Evolutionary conservation across 179 eudicot genomes (phyloP).

Genomic region (Vitellaria paradoxa): DNA sequence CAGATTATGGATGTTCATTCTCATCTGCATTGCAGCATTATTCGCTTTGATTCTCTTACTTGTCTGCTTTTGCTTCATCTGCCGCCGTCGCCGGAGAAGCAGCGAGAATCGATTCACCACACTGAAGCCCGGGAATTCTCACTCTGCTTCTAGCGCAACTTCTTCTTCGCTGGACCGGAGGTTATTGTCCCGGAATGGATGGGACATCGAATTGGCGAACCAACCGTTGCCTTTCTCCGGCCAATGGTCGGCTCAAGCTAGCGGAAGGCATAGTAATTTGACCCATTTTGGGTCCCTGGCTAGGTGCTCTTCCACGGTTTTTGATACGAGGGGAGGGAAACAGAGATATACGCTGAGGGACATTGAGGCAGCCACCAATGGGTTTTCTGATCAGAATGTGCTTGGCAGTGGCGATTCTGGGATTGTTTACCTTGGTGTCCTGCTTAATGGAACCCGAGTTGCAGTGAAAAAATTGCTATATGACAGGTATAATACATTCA

Average conservation of each 20-base stretch:
- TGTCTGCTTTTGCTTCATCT: constrained; percentile 5
- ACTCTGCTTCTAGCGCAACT: not conserved
- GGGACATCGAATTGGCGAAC: constrained; percentile 22
- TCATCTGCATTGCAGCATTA: constrained; percentile 10
- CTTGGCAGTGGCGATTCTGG: constrained; percentile 36
- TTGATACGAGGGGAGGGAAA: not conserved
- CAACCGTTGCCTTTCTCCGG: not conserved
- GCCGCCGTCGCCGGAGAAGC: not conserved
- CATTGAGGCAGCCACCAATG: constrained; percentile 34
- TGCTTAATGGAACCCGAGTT: constrained; percentile 28
- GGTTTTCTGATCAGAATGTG: constrained; percentile 28
- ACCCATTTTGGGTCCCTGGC: not conserved
- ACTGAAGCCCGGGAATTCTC: not conserved
- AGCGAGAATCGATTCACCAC: not conserved
- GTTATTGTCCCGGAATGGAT: constrained; percentile 24
- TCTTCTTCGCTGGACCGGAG: constrained; percentile 22
- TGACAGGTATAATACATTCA: constrained; percentile 24
- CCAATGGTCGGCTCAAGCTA: not conserved
- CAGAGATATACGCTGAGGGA: constrained; percentile 22
- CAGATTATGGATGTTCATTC: constrained; percentile 31
- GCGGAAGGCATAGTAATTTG: not conserved
- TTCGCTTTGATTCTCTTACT: constrained; percentile 10
- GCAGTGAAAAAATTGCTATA: constrained; percentile 34
- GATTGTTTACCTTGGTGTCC: constrained; percentile 36
- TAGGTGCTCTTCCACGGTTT: not conserved